phyloP scores from a whole-genome alignment of 2,329 filamentous ascomycete species.

The Blastomyces parvus region DNA sequence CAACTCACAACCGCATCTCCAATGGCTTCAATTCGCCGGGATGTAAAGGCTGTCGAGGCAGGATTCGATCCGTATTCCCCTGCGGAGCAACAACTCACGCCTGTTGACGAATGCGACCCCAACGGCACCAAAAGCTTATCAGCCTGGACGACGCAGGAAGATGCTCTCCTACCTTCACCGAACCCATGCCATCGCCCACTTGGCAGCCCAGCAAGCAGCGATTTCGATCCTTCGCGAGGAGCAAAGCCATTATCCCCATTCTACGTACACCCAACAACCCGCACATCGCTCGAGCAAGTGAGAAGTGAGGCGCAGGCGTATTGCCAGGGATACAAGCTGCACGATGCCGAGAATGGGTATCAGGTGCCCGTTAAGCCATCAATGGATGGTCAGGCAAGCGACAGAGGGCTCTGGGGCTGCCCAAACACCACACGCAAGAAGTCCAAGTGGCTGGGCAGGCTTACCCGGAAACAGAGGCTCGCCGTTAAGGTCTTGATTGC shows the following conservation, averaged over 20 bases:
- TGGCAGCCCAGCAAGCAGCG: conserved; percentile 11
- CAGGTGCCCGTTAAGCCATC: background rate
- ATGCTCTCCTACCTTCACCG: background rate
- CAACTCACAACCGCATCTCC: background rate
- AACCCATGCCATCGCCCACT: background rate
- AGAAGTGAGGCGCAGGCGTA: conserved; percentile 11
- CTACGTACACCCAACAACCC: conserved; percentile 33
- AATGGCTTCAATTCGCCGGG: background rate
- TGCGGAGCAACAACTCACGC: background rate
- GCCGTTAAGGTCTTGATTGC: conserved; percentile 33
- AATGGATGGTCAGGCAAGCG: conserved; percentile 7
- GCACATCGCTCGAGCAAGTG: conserved; percentile 23
- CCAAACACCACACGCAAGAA: conserved; percentile 26
- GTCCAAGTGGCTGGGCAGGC: conserved; percentile 26
- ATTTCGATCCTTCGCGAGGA: conserved; percentile 32
- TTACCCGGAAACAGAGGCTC: conserved; percentile 31
- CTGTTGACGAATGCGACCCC: background rate
- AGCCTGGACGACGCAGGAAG: background rate
- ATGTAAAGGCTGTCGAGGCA: background rate
- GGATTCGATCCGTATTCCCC: background rate
- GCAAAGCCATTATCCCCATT: conserved; percentile 38
- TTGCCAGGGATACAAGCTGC: conserved; percentile 14
- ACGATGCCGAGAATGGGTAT: conserved; percentile 9
- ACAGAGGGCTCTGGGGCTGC: conserved; percentile 15
- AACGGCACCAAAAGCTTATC: background rate